Evolutionary conservation across 2,329 filamentous ascomycete genomes (phyloP), one percentile per base, ranked within the genome.

Genomic region (Fusarium acutatum): DNA sequence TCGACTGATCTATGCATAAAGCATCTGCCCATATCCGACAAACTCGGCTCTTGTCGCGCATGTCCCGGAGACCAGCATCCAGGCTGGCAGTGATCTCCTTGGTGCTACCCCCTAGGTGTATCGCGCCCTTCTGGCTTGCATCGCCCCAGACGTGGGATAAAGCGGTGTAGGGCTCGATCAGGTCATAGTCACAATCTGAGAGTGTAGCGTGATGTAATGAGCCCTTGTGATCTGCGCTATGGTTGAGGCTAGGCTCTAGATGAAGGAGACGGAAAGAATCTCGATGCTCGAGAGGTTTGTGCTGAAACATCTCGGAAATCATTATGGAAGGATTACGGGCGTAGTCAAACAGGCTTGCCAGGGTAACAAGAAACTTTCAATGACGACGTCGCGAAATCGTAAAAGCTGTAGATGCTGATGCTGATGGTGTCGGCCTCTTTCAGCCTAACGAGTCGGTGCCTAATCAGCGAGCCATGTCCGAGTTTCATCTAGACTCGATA

Each of bases 321-420:
- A 49, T 17, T 6, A 8, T 15, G 10, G 5, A 17, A 22, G 20
- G 3, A 20, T 34, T 50, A 9, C 7, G 2, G 10, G 28, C 2
- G 5, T 6, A 13, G 3, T 32, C 4, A 5, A 49, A 4, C 4
- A 6, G 7, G 14, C 5, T 4, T n/a, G 10, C 4, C 10, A 24
- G 7, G 10, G 28, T 13, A 17, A 13, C 4, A 7, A 18, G 13
- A 11, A 5, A 17, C 10, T 13, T 24, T 9, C 7, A 34, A 3
- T 1, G 1, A 15, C 1, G 4, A 12, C 3, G 14, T n/a, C 9
- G 44, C 44, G 10, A 4, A 30, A 8, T 12, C 3, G 10, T n/a
- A 17, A 30, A 9, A 18, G 28, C 14, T n/a, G 17, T 18, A 26
- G 17, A 24, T 43, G 26, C 26, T 3, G 20, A 30, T 28, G 26